These are phyloP conservation scores for Kodamaea sagamina DNA, from an alignment of 805 yeast genomes.

Conservation along the genomic window DNA sequence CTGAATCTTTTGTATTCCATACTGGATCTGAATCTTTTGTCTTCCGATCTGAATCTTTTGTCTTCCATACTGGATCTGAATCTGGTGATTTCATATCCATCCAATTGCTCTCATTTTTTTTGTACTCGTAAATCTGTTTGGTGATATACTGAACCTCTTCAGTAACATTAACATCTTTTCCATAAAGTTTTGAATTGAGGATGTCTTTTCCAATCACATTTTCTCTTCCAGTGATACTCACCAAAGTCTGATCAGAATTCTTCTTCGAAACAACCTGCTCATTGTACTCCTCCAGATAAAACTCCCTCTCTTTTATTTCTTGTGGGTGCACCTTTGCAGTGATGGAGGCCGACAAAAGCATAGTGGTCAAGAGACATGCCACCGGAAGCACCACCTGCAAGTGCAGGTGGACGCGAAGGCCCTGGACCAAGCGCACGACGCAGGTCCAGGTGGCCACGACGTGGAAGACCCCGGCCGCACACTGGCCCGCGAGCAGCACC, in stretches of 20 bases:
- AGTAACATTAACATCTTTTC: slow-evolving; percentile 15
- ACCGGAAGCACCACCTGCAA: neutral
- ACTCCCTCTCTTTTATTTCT: neutral
- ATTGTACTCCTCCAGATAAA: neutral
- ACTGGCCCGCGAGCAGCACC: neutral
- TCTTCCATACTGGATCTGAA: too few relatives aligned
- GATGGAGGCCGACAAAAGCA: neutral
- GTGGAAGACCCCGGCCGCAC: slow-evolving; percentile 1
- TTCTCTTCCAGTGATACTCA: too few relatives aligned
- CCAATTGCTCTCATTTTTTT: neutral
- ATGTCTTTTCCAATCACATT: too few relatives aligned
- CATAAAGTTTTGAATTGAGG: too few relatives aligned
- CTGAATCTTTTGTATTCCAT: too few relatives aligned
- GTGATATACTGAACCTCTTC: slow-evolving; percentile 18
- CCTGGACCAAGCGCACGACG: slow-evolving; percentile 7
- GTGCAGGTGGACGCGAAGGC: neutral
- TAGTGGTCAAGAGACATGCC: neutral
- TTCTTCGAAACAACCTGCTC: slow-evolving; percentile 12
- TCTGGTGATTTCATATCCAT: too few relatives aligned
- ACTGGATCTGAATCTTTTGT: too few relatives aligned
- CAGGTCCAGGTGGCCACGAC: neutral
- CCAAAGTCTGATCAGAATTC: slow-evolving; percentile 15
- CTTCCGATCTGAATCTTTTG: too few relatives aligned
- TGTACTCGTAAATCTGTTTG: neutral
- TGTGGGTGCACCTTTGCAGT: neutral